Evolutionary conservation across 768 basidiomycete genomes (phyloP).

Genomic region (Tricholoma bakamatsutake): DNA sequence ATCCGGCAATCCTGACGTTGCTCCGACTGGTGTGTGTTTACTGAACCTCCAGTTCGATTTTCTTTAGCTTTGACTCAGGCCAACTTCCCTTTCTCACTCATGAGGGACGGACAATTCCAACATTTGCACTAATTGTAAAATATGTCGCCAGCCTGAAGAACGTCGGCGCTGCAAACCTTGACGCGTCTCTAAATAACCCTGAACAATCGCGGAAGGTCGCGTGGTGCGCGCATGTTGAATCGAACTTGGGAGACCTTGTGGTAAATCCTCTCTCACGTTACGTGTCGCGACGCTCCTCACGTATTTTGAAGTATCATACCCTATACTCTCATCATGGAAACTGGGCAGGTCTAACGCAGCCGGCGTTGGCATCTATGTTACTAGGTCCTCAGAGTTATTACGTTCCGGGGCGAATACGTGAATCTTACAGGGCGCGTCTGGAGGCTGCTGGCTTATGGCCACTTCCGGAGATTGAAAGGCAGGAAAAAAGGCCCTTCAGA

Average conservation of each 20-base stretch:
- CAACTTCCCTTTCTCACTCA: conserved; percentile 69
- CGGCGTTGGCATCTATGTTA: conserved; percentile 49
- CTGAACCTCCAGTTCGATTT: conserved; percentile 3
- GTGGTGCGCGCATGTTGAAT: conserved; percentile 61
- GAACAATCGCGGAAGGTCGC: conserved; percentile 55
- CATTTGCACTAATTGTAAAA: conserved; percentile 56
- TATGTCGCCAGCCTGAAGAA: conserved; percentile 52
- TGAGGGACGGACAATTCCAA: conserved; percentile 42
- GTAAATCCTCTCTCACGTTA: conserved; percentile 36
- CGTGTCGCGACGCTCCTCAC: not conserved
- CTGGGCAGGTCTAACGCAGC: conserved; percentile 52
- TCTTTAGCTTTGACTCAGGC: conserved; percentile 33
- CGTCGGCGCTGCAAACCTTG: conserved; percentile 35
- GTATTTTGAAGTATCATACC: conserved; percentile 45
- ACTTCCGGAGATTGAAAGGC: conserved; percentile 33
- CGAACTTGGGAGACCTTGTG: conserved; percentile 62
- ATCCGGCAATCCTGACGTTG: conserved; percentile 63
- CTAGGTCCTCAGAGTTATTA: conserved; percentile 71
- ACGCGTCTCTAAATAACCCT: conserved; percentile 35
- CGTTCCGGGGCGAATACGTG: conserved; percentile 58
- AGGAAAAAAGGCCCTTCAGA: conserved; percentile 39
- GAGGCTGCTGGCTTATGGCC: conserved; percentile 63
- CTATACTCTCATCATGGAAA: conserved; percentile 60
- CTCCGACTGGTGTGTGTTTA: conserved; percentile 60
- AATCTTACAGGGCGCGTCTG: conserved; percentile 49